Evolutionary conservation across 1,284 basidiomycete species (phyloP).

Genomic region (Sphaerobolus stellatus): DNA sequence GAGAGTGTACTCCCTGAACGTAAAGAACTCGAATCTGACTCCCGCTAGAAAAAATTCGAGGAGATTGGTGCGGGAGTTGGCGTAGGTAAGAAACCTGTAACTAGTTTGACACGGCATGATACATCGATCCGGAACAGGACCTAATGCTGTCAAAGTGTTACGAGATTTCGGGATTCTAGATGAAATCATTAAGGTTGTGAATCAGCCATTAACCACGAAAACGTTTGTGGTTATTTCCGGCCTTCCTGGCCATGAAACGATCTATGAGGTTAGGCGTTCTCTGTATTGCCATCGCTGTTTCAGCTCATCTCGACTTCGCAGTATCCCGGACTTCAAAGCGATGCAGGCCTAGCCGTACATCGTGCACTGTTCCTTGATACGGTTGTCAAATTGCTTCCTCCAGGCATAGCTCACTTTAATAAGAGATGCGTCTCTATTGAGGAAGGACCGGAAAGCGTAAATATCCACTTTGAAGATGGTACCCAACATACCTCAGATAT

Average conservation of each 20-base stretch:
- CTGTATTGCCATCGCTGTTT: not conserved
- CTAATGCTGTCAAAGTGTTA: conserved; percentile 51
- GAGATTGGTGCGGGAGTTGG: conserved; percentile 56
- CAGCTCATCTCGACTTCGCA: no score
- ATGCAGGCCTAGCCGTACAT: conserved; percentile 42
- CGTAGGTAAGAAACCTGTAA: conserved; percentile 37
- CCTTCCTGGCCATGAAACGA: conserved; percentile 38
- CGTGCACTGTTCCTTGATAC: conserved; percentile 51
- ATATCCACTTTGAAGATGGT: conserved; percentile 39
- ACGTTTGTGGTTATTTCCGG: conserved; percentile 46
- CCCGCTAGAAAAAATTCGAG: conserved; percentile 40
- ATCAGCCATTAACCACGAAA: conserved; percentile 33
- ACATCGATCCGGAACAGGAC: conserved; percentile 36
- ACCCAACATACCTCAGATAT: conserved; percentile 9
- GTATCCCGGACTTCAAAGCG: conserved; percentile 36
- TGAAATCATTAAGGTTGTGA: conserved; percentile 37
- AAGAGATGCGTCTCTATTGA: conserved; percentile 44
- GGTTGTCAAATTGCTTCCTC: conserved; percentile 45
- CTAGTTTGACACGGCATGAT: not conserved
- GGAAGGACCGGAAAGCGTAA: conserved; percentile 11
- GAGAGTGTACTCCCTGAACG: not conserved
- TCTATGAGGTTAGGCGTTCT: conserved; percentile 43
- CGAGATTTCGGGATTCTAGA: conserved; percentile 44
- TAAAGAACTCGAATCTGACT: conserved; percentile 6
- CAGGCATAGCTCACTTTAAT: conserved; percentile 45